Evolutionary conservation across 2,329 filamentous ascomycete genomes (phyloP).

Genomic region (Botryosphaeria agaves): DNA sequence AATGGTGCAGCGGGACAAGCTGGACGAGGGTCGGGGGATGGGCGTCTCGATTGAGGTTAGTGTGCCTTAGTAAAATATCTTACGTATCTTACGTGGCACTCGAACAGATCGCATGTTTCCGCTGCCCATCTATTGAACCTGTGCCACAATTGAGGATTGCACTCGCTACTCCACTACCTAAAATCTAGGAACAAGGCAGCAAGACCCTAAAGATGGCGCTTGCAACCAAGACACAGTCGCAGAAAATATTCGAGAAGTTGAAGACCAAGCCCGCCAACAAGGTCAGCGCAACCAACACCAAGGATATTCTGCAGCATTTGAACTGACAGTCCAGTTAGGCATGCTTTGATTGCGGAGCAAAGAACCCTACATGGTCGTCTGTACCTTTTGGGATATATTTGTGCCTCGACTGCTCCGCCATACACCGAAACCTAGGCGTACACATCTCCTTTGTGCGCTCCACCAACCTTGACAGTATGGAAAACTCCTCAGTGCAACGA

Average conservation of each 20-base stretch:
- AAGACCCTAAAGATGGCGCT: conserved; percentile 40
- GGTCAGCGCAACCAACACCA: conserved; percentile 32
- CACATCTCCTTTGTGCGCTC: conserved; percentile 99
- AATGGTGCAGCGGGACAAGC: no score
- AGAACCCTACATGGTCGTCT: conserved; percentile 97
- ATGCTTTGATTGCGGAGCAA: conserved; percentile 96
- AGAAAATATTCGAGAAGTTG: conserved; percentile 94
- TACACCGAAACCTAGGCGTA: conserved; percentile 93
- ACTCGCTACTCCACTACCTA: no score
- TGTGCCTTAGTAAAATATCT: no score
- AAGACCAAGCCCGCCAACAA: conserved; percentile 92
- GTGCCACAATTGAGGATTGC: no score
- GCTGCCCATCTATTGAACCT: no score
- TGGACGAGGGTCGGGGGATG: no score
- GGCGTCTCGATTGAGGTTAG: no score
- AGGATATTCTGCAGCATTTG: conserved; percentile 6
- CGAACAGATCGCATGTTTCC: no score
- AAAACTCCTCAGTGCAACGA: no score
- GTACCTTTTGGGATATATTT: conserved; percentile 96
- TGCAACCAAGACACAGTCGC: conserved; percentile 86
- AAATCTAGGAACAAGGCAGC: no score
- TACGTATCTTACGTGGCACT: no score
- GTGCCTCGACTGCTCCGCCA: conserved; percentile 91
- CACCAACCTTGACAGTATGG: conserved; percentile 92
- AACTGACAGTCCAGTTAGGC: conserved; percentile 35